Conservation (phyloP, 305 asterid genomes). For the Plantago coronopus region DNA sequence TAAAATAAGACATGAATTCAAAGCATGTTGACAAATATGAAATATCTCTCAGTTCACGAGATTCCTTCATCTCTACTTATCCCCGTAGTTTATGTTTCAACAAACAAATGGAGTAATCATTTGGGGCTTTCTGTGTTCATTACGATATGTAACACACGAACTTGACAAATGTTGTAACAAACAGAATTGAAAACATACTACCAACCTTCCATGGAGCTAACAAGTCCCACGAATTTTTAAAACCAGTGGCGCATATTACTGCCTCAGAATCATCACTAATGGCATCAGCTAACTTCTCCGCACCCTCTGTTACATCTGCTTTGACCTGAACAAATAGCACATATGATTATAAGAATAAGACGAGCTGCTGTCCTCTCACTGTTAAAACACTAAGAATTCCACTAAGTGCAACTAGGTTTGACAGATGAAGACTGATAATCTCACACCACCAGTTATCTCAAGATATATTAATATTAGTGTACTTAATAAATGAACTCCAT, state of each 20-base stretch:
- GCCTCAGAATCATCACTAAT: conserved; percentile 89
- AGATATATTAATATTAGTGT: too few relatives aligned
- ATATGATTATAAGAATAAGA: not conserved
- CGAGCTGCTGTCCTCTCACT: too few relatives aligned
- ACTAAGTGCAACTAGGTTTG: not conserved
- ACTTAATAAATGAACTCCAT: not conserved
- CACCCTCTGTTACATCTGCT: conserved; percentile 92
- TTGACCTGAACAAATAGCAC: conserved; percentile 50
- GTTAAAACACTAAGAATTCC: not conserved
- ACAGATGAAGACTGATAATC: not conserved
- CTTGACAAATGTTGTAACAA: not conserved
- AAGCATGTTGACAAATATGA: too few relatives aligned
- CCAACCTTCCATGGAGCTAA: conserved; percentile 87
- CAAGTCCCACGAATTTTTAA: conserved; percentile 76
- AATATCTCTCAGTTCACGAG: not conserved
- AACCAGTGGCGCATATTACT: conserved; percentile 92
- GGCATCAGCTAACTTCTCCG: conserved; percentile 68
- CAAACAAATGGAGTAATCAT: not conserved
- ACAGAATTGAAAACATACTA: conserved; percentile 1
- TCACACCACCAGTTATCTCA: not conserved
- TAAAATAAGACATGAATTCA: not conserved
- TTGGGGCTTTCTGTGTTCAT: not conserved
- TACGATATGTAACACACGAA: not conserved
- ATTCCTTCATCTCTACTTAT: not conserved
- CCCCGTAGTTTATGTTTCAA: not conserved